phyloP scores from a whole-genome alignment of 140 eudicot genomes.

The Ambrosia hybrid region DNA sequence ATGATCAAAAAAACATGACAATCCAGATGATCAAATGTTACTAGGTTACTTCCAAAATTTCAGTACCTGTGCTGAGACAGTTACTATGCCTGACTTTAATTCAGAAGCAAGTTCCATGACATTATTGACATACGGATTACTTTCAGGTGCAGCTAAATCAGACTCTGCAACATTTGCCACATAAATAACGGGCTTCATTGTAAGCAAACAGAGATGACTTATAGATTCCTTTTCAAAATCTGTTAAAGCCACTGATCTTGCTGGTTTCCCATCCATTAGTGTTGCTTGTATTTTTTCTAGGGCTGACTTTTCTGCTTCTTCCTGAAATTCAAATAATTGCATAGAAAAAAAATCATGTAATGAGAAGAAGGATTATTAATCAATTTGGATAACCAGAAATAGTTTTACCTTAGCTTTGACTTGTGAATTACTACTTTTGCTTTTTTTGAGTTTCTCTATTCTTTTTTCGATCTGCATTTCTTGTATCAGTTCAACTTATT shows the following conservation, averaged over 20 bases:
- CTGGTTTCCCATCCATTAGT: slow-evolving; percentile 86
- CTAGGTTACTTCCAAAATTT: background rate
- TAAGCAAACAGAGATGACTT: slow-evolving; percentile 85
- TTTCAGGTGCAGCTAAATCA: slow-evolving; percentile 81
- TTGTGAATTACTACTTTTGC: slow-evolving; percentile 76
- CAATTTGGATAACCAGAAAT: slow-evolving; percentile 7
- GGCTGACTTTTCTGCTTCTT: slow-evolving; percentile 91
- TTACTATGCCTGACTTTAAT: slow-evolving; percentile 81
- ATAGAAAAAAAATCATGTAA: background rate
- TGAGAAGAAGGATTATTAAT: background rate
- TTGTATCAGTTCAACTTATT: slow-evolving; percentile 43
- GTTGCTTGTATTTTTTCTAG: slow-evolving; percentile 75
- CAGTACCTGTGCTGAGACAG: slow-evolving; percentile 94
- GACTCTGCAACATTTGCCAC: slow-evolving; percentile 95
- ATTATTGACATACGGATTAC: slow-evolving; percentile 73
- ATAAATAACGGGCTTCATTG: slow-evolving; percentile 91
- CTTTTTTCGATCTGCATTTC: slow-evolving; percentile 96
- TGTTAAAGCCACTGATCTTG: slow-evolving; percentile 79
- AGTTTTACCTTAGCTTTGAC: slow-evolving; percentile 71
- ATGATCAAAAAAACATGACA: background rate
- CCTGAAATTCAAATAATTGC: slow-evolving; percentile 45
- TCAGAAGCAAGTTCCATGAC: slow-evolving; percentile 81
- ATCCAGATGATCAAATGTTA: background rate
- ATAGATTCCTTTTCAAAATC: slow-evolving; percentile 73
- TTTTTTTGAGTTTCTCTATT: slow-evolving; percentile 84